Conservation (phyloP, 2,329 filamentous ascomycete species). For the Phialophora verrucosa region DNA sequence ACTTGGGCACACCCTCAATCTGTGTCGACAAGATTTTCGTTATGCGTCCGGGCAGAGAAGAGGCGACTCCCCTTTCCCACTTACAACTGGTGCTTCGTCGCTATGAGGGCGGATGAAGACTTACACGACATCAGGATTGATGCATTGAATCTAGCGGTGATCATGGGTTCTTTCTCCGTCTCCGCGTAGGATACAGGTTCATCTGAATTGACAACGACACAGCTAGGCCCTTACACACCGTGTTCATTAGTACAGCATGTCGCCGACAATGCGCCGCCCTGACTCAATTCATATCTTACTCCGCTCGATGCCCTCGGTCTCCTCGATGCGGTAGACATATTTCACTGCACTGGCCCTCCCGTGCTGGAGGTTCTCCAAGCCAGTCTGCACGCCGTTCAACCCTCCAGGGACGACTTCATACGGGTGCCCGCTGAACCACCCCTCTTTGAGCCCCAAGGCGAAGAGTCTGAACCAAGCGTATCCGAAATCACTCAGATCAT, state of each 20-base stretch:
- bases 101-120: background rate
- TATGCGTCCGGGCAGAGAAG: background rate
- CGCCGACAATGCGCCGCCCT: background rate
- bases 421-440: slow-evolving; percentile 59
- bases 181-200: background rate
- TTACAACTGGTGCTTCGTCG: background rate
- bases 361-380: slow-evolving; percentile 60
- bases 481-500: slow-evolving; percentile 49
- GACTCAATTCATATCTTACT: slow-evolving; percentile 24
- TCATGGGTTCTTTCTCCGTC: background rate
- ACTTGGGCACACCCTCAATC: background rate
- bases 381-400: slow-evolving; percentile 59
- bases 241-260: background rate
- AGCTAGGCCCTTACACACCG: background rate
- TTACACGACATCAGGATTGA: background rate
- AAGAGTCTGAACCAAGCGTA: slow-evolving; percentile 54
- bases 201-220: background rate
- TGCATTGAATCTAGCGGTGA: background rate
- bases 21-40: background rate
- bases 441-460: slow-evolving; percentile 54
- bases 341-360: slow-evolving; percentile 69
- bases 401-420: slow-evolving; percentile 60
- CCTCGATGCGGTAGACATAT: slow-evolving; percentile 64
- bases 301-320: slow-evolving; percentile 46
- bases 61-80: background rate